phyloP scores from a whole-genome alignment of 306 rosid species.

The Canavalia gladiata region DNA sequence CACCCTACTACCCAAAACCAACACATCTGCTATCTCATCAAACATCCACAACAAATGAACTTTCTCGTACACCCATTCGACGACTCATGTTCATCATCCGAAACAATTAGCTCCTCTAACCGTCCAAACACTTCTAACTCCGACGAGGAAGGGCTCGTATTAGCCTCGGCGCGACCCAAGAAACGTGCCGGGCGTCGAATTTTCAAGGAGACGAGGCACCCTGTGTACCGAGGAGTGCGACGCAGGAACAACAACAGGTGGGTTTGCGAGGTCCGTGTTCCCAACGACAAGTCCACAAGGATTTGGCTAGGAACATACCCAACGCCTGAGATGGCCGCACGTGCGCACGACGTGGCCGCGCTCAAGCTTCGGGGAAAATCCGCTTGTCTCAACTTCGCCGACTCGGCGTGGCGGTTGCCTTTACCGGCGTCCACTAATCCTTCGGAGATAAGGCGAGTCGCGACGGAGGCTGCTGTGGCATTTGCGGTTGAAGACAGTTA shows the following conservation, averaged over 20 bases:
- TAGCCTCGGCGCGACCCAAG: slow-evolving; percentile 77
- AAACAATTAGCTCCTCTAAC: slow-evolving; percentile 29
- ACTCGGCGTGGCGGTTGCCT: slow-evolving; percentile 70
- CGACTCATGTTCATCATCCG: slow-evolving; percentile 13
- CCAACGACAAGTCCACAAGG: slow-evolving; percentile 61
- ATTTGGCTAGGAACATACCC: slow-evolving; percentile 94
- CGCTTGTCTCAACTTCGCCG: slow-evolving; percentile 82
- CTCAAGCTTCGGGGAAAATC: slow-evolving; percentile 67
- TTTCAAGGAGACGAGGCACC: slow-evolving; percentile 90
- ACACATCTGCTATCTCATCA: too few relatives aligned
- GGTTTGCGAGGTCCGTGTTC: slow-evolving; percentile 89
- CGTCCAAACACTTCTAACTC: not conserved
- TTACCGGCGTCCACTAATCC: slow-evolving; percentile 57
- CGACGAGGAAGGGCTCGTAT: slow-evolving; percentile 53
- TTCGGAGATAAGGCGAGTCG: slow-evolving; percentile 66
- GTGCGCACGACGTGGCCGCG: slow-evolving; percentile 92
- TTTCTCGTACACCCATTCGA: not conserved
- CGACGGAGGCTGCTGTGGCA: slow-evolving; percentile 67
- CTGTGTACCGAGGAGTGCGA: slow-evolving; percentile 79
- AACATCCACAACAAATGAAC: slow-evolving; percentile 32
- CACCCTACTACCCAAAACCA: not conserved
- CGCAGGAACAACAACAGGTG: slow-evolving; percentile 75
- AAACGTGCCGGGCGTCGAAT: slow-evolving; percentile 71
- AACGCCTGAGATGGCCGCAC: slow-evolving; percentile 86
- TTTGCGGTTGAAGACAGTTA: slow-evolving; percentile 45